Evolutionary conservation across 768 basidiomycete genomes (phyloP).

Genomic region (Leccinellum rugosiceps): DNA sequence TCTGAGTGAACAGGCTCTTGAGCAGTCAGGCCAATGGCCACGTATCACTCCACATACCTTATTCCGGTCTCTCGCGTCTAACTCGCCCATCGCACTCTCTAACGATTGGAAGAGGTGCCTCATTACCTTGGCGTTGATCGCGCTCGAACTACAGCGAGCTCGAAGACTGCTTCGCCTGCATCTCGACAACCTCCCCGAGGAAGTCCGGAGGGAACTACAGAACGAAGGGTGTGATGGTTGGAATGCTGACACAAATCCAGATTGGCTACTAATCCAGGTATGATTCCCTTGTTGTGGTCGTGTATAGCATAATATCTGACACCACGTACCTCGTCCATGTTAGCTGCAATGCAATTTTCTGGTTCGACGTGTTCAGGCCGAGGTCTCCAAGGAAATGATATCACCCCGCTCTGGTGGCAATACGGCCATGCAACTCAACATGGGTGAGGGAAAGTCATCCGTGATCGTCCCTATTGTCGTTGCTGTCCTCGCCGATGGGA

Average conservation of each 20-base stretch:
- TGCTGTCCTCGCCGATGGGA: constrained; percentile 25
- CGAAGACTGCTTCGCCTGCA: constrained; percentile 30
- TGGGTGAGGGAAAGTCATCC: constrained; percentile 17
- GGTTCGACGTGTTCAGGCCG: constrained; percentile 13
- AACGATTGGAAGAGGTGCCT: constrained; percentile 30
- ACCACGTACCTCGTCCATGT: constrained; percentile 12
- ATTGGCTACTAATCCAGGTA: constrained; percentile 49
- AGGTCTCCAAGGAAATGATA: constrained; percentile 33
- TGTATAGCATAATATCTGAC: neutral
- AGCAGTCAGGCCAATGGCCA: constrained; percentile 36
- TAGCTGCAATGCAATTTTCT: constrained; percentile 22
- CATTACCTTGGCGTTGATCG: constrained; percentile 24
- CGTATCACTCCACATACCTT: constrained; percentile 33
- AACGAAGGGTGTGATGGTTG: constrained; percentile 21
- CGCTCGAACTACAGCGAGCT: constrained; percentile 36
- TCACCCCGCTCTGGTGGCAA: constrained; percentile 28
- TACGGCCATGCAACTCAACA: constrained; percentile 44
- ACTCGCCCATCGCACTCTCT: constrained; percentile 13
- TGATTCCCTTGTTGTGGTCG: neutral
- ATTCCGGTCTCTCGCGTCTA: constrained; percentile 30
- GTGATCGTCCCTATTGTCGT: constrained; percentile 35
- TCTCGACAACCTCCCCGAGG: constrained; percentile 23
- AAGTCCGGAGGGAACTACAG: constrained; percentile 28
- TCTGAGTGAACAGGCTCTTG: constrained; percentile 16
- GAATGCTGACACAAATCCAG: constrained; percentile 18